These are phyloP conservation scores for Lonicera japonica DNA, from an alignment of 129 eudicot genomes.

Conservation along the genomic window DNA sequence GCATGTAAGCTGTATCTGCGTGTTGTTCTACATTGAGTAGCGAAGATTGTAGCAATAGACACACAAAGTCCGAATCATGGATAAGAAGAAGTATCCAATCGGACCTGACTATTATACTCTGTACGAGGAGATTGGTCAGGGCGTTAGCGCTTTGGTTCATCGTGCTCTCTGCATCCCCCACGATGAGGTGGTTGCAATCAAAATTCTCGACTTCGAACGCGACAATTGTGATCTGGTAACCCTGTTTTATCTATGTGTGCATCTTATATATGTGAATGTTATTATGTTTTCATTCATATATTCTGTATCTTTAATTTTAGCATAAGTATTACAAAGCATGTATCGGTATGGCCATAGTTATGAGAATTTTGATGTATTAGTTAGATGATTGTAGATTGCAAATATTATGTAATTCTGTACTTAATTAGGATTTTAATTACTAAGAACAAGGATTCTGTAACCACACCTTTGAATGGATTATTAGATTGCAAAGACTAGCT, in stretches of 20 bases:
- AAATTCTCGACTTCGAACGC: conserved; percentile 86
- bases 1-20: conserved; percentile 32
- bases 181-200: conserved; percentile 81
- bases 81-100: conserved; percentile 78
- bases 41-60: background rate
- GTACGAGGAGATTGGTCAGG: conserved; percentile 87
- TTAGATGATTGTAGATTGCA: background rate
- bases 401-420: background rate
- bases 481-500: background rate
- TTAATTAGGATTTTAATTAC: no score
- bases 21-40: conserved; percentile 33
- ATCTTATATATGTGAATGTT: background rate
- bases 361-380: no score
- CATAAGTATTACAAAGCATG: no score
- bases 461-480: background rate
- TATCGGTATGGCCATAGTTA: no score
- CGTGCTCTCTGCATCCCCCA: conserved; percentile 66
- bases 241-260: background rate
- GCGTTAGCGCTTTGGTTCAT: conserved; percentile 85
- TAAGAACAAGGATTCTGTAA: no score
- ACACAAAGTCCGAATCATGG: conserved; percentile 32
- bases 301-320: background rate
- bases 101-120: conserved; percentile 61
- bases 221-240: conserved; percentile 76
- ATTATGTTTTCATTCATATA: background rate